Percentiles rank a stretch among this genome's conserved stretches.
Conservation (phyloP, 352 stramenopile species). For the Hyaloperonospora brassicae region DNA sequence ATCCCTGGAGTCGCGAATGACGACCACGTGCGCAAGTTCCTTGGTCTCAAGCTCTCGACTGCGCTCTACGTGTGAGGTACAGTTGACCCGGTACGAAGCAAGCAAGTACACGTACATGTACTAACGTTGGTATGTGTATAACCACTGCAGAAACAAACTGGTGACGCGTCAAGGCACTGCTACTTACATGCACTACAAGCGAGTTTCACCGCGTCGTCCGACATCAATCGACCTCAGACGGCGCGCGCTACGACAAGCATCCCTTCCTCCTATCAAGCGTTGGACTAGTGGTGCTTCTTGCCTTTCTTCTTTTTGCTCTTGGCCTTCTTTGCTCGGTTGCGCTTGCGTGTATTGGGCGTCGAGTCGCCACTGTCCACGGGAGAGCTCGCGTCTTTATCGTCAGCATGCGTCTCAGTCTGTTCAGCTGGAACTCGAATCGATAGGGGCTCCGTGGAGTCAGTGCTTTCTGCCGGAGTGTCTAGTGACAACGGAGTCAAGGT, state of each 20-base stretch:
- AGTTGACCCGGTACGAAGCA: neutral
- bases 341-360: slow-evolving; percentile 16
- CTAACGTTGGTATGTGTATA: slow-evolving; percentile 13
- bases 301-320: slow-evolving; percentile 56
- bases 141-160: slow-evolving; percentile 1
- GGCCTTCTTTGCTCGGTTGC: slow-evolving; percentile 40
- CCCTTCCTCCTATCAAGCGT: slow-evolving; percentile 10
- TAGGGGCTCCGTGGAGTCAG: slow-evolving; percentile 13
- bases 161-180: slow-evolving; percentile 15
- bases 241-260: slow-evolving; percentile 5
- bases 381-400: slow-evolving; percentile 22
- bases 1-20: slow-evolving; percentile 58
- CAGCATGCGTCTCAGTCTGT: slow-evolving; percentile 11
- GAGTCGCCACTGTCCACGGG: slow-evolving; percentile 17
- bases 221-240: slow-evolving; percentile 5
- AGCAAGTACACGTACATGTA: slow-evolving; percentile 5
- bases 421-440: slow-evolving; percentile 18
- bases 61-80: slow-evolving; percentile 48
- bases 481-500: slow-evolving; percentile 11
- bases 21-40: slow-evolving; percentile 44
- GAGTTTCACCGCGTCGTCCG: neutral
- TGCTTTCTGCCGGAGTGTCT: slow-evolving; percentile 8
- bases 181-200: slow-evolving; percentile 18
- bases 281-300: slow-evolving; percentile 41
- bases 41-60: slow-evolving; percentile 49